Conservation (phyloP, 208 protist genomes). For the Trypanosoma caninum region DNA sequence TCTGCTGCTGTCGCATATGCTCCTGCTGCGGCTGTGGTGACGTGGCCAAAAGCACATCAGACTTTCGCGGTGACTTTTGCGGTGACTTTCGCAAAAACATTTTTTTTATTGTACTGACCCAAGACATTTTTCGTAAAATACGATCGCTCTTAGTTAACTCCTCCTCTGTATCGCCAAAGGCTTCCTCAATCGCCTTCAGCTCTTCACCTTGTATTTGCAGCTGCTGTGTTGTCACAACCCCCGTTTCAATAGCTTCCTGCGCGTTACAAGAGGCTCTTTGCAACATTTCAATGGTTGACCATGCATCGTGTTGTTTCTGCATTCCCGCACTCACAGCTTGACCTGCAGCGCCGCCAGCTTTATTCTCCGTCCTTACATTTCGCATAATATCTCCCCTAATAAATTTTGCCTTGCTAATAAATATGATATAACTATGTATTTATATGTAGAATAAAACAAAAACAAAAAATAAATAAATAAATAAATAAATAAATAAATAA, state of each 20-base stretch:
- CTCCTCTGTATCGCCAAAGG: conserved; percentile 10
- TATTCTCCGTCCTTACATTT: no score
- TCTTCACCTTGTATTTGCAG: conserved; percentile 22
- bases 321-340: no score
- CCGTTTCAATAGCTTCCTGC: conserved; percentile 5
- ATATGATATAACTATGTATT: no score
- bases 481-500: no score
- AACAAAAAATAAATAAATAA: no score
- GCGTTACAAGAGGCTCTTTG: conserved; percentile 11
- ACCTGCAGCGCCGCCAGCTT: not conserved
- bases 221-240: not conserved
- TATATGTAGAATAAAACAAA: no score
- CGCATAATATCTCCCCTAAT: no score
- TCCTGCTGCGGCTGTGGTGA: not conserved
- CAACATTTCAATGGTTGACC: conserved; percentile 7
- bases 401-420: no score
- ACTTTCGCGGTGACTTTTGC: not conserved
- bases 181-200: conserved; percentile 1
- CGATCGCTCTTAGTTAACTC: conserved; percentile 16
- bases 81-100: conserved; percentile 9
- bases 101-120: conserved; percentile 9
- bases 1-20: not conserved
- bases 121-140: conserved; percentile 10
- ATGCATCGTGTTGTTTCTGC: no score
- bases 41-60: no score